Evolutionary conservation across 1,284 basidiomycete species (phyloP).

Genomic region (Meira miltonrushii): DNA sequence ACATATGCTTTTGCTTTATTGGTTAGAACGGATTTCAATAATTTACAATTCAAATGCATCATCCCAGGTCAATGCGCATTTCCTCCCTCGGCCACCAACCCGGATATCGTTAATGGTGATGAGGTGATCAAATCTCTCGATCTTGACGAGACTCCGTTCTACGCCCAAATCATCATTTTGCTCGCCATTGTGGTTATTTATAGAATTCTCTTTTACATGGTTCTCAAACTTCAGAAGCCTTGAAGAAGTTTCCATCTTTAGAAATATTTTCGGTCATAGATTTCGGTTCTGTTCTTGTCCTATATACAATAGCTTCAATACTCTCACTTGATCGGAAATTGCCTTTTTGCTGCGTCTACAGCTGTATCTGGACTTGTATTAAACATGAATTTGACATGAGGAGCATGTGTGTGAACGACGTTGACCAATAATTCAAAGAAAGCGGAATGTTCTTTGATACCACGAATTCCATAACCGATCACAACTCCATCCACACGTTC

Average conservation of each 20-base stretch:
- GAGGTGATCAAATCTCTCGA: not conserved
- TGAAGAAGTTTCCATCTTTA: constrained; percentile 10
- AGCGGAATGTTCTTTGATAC: not conserved
- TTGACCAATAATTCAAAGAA: not conserved
- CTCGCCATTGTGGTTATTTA: constrained; percentile 21
- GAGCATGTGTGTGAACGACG: not conserved
- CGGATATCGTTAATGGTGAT: not conserved
- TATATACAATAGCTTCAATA: no score
- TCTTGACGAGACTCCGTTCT: not conserved
- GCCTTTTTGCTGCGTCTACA: not conserved
- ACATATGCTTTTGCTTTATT: constrained; percentile 1
- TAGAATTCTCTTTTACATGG: constrained; percentile 45
- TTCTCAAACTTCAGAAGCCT: constrained; percentile 22
- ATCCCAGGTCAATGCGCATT: constrained; percentile 25
- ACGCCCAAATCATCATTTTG: not conserved
- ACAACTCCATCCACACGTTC: not conserved
- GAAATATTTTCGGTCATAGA: not conserved
- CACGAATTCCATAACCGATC: not conserved
- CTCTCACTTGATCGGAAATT: not conserved
- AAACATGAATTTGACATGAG: not conserved
- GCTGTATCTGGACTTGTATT: not conserved
- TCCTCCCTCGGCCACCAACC: not conserved
- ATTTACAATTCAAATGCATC: constrained; percentile 24
- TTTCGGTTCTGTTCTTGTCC: not conserved
- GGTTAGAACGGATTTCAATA: not conserved